Evolutionary conservation across 1,139 yeast genomes (phyloP).

Genomic region (Blastobotrys serpentis): DNA sequence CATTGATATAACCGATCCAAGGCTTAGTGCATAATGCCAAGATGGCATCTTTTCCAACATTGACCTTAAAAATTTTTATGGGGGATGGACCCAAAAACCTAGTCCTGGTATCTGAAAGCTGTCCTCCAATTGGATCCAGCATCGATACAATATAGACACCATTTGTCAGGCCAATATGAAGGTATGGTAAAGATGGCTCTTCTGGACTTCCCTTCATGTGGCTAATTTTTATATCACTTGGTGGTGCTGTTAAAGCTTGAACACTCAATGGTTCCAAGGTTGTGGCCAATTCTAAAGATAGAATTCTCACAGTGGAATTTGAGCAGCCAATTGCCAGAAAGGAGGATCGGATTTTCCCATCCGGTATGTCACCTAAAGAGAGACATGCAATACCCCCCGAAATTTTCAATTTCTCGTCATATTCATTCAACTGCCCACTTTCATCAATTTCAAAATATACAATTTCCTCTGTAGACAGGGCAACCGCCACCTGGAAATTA

Average conservation of each 20-base stretch:
- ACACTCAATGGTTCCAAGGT: constrained; percentile 62
- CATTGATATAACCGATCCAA: constrained; percentile 42
- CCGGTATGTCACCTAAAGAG: constrained; percentile 54
- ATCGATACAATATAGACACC: constrained; percentile 74
- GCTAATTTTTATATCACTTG: constrained; percentile 50
- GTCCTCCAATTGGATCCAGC: constrained; percentile 61
- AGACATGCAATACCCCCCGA: constrained; percentile 52
- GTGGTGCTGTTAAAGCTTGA: constrained; percentile 66
- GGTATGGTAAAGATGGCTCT: constrained; percentile 32
- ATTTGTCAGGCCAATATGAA: constrained; percentile 78
- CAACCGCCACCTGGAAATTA: constrained; percentile 65
- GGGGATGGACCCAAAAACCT: constrained; percentile 72
- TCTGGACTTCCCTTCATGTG: constrained; percentile 37
- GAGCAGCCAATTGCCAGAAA: constrained; percentile 69
- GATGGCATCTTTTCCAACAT: constrained; percentile 28
- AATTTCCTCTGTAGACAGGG: constrained; percentile 68
- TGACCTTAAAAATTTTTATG: constrained; percentile 49
- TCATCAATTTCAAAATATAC: constrained; percentile 81
- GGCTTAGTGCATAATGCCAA: constrained; percentile 43
- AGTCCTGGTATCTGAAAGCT: constrained; percentile 63
- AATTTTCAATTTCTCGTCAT: constrained; percentile 60
- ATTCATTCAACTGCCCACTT: constrained; percentile 66
- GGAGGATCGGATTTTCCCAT: constrained; percentile 50
- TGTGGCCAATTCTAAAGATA: constrained; percentile 63
- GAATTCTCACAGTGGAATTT: constrained; percentile 67